Evolutionary conservation across 1,284 basidiomycete genomes (phyloP), one percentile per base, ranked within the genome.

Genomic region (Agaricales sp.): DNA sequence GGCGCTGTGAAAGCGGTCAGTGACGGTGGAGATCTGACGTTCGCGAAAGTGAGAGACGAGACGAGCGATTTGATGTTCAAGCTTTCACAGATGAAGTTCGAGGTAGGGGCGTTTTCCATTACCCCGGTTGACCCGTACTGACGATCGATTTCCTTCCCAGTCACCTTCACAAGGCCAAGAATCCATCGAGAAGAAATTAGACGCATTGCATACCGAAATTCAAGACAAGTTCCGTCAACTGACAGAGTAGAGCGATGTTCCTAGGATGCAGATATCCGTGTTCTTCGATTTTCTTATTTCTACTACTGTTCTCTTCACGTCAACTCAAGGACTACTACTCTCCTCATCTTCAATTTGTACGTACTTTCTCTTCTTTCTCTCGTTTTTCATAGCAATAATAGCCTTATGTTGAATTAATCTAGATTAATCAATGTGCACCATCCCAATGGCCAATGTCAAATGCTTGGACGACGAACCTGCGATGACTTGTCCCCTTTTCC

Each of bases 11-110:
- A 82, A 64, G 88, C 92, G 14, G 88, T 96, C 47, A 78, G 83
- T 45, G 16, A 8, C 4, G 81, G 87, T 58, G 82, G 85, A 45
- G 92, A 95, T 59, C 69, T 92, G 55, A 96, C 94, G n/a, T 99
- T 93, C 64, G 73, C 83, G 50, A 91, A 85, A 74, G 86, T 98
- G 67, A 91, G 90, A 64, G 95, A 98, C 58, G 74, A 82, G 37
- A 80, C 91, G 12, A 71, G 76, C 49, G 95, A 99, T 59, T 67
- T 96, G 54, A 89, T 95, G 77, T 97, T 87, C 75, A 91, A 94
- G 66, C 79, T 99, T 23, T 95, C 92, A 49, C 94, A 98, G 69
- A 94, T 95, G 90, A 98, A 97, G 67, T 97, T 97, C 65, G 92
- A 96, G 82, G 90, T 87, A 55, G 41, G 77, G 21, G 19, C 13